Conservation (phyloP, 1,139 yeast genomes). For the Candida sanyaensis region DNA sequence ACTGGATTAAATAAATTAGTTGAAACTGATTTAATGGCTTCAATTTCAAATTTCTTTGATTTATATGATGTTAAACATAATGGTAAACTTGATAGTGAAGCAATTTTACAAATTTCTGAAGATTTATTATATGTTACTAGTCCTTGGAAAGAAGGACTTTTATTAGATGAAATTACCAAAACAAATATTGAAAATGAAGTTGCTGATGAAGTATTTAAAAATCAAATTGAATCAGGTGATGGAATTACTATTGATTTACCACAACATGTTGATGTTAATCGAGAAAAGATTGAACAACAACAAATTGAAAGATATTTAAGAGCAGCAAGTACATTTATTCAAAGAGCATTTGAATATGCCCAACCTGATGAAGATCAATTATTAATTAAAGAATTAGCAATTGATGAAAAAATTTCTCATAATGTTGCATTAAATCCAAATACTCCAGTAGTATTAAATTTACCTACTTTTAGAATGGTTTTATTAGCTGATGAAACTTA, state of each 20-base stretch:
- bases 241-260: constrained; percentile 50
- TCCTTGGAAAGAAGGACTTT: constrained; percentile 75
- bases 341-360: constrained; percentile 89
- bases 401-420: constrained; percentile 44
- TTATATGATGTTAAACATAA: constrained; percentile 65
- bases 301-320: constrained; percentile 82
- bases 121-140: constrained; percentile 79
- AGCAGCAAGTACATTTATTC: constrained; percentile 85
- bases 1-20: constrained; percentile 70
- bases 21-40: constrained; percentile 74
- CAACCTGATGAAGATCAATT: constrained; percentile 61
- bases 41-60: constrained; percentile 76
- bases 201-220: constrained; percentile 56
- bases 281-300: constrained; percentile 61
- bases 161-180: constrained; percentile 62
- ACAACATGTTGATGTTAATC: constrained; percentile 59
- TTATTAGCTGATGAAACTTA: constrained; percentile 91
- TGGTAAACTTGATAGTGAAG: constrained; percentile 74
- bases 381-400: constrained; percentile 37
- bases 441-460: constrained; percentile 70
- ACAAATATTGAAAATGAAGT: constrained; percentile 62
- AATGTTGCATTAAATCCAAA: constrained; percentile 84
- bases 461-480: constrained; percentile 95
- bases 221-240: constrained; percentile 25
- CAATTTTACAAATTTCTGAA: constrained; percentile 81